These are phyloP conservation scores for Pestalotiopsis sp. DNA, from an alignment of 2,329 filamentous ascomycete genomes.

Conservation along the genomic window DNA sequence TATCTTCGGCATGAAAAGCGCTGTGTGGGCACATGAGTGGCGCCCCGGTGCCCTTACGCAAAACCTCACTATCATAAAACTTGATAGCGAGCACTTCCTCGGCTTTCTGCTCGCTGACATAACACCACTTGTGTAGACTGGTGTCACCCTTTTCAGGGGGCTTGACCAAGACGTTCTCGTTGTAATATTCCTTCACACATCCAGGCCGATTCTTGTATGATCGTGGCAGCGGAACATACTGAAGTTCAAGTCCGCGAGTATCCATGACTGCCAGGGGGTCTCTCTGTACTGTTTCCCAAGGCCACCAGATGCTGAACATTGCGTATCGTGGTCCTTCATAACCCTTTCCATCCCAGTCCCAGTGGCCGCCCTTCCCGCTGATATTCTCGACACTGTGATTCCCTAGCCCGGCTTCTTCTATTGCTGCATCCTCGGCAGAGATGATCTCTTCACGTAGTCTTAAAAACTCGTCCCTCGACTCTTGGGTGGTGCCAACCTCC, in stretches of 20 bases:
- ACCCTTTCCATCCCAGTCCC: slow-evolving; percentile 17
- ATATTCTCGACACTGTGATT: not conserved
- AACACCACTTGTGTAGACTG: slow-evolving; percentile 23
- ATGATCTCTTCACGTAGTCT: slow-evolving; percentile 23
- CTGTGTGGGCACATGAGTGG: slow-evolving; percentile 8
- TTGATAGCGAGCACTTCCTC: slow-evolving; percentile 23
- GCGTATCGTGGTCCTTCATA: slow-evolving; percentile 20
- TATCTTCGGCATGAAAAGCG: not conserved
- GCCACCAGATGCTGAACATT: slow-evolving; percentile 24
- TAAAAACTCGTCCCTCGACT: not conserved
- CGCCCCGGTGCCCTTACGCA: not conserved
- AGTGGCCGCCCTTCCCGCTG: not conserved
- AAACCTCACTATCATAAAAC: slow-evolving; percentile 23
- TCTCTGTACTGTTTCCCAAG: slow-evolving; percentile 22
- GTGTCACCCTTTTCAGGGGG: slow-evolving; percentile 15
- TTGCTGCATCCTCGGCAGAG: slow-evolving; percentile 21
- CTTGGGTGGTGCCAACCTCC: not conserved
- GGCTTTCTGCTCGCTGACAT: slow-evolving; percentile 19
- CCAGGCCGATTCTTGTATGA: slow-evolving; percentile 14
- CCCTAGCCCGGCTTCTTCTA: not conserved
- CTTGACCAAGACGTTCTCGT: slow-evolving; percentile 14
- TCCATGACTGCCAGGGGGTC: slow-evolving; percentile 24
- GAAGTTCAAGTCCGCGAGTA: slow-evolving; percentile 14
- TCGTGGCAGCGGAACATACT: slow-evolving; percentile 18
- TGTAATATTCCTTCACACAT: slow-evolving; percentile 4